A percentile compares a stretch with the other conserved stretches of the same genome.
These are phyloP conservation scores for Nemania abortiva DNA, from an alignment of 2,329 filamentous ascomycete genomes.

Conservation along the genomic window DNA sequence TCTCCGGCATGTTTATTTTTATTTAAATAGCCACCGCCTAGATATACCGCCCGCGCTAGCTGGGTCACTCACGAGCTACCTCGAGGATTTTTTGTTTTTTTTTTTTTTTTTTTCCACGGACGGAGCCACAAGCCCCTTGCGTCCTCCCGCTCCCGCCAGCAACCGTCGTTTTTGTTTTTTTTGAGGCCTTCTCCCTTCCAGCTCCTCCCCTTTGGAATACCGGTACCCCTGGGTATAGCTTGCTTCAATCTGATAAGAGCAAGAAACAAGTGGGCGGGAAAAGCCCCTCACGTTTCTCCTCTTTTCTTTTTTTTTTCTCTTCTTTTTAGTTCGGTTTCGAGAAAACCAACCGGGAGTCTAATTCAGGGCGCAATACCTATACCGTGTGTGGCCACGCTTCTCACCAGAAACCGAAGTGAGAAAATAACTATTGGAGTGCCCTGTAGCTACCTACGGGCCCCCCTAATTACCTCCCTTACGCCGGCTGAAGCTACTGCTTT, in stretches of 20 bases:
- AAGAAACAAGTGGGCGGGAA: constrained; percentile 18
- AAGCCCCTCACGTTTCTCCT: constrained; percentile 22
- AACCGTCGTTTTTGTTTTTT: background rate
- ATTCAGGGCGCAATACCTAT: constrained; percentile 15
- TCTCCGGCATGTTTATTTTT: constrained; percentile 7
- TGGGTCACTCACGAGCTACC: background rate
- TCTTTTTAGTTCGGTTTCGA: constrained; percentile 2
- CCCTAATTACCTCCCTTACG: background rate
- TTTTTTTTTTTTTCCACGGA: background rate
- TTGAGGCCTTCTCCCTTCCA: constrained; percentile 13
- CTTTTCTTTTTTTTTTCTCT: constrained; percentile 8
- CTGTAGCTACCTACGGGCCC: constrained; percentile 10
- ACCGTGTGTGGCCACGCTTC: background rate
- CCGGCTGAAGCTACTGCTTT: constrained; percentile 16
- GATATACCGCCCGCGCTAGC: constrained; percentile 6
- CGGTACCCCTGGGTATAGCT: background rate
- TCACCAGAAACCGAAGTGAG: constrained; percentile 10
- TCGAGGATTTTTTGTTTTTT: background rate
- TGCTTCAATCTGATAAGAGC: constrained; percentile 2
- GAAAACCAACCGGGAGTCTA: constrained; percentile 19
- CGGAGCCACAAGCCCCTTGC: background rate
- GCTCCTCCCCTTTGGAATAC: background rate
- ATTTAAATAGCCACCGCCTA: constrained; percentile 1
- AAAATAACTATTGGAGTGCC: constrained; percentile 25
- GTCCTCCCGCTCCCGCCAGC: background rate